Evolutionary conservation across 2,329 filamentous ascomycete genomes (phyloP).

Genomic region (Cryphonectria radicalis): DNA sequence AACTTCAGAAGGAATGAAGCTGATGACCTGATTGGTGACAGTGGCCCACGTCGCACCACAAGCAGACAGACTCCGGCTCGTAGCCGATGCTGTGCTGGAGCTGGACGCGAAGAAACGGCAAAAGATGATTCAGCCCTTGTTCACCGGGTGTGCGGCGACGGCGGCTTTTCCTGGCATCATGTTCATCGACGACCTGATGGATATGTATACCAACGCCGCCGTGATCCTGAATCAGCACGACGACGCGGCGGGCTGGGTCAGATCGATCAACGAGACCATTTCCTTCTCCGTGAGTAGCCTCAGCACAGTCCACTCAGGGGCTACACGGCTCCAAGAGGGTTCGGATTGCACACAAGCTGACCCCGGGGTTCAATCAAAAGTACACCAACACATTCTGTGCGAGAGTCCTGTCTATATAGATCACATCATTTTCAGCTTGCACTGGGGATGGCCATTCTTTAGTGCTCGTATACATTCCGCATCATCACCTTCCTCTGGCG

Average conservation of each 20-base stretch:
- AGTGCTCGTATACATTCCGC: too few relatives aligned
- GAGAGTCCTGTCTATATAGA: too few relatives aligned
- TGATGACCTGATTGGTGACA: neutral
- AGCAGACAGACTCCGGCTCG: conserved; percentile 32
- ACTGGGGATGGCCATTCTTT: too few relatives aligned
- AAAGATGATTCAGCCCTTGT: conserved; percentile 37
- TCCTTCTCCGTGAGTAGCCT: neutral
- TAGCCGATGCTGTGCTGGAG: conserved; percentile 37
- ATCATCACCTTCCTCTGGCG: neutral
- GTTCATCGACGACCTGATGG: conserved; percentile 44
- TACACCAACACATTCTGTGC: too few relatives aligned
- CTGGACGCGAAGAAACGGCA: conserved; percentile 34
- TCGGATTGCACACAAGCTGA: neutral
- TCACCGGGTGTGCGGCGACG: conserved; percentile 36
- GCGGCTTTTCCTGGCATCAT: conserved; percentile 38
- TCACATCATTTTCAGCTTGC: too few relatives aligned
- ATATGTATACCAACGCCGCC: conserved; percentile 41
- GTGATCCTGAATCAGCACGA: conserved; percentile 40
- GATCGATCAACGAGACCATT: neutral
- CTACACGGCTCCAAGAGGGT: neutral
- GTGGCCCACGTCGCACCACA: conserved; percentile 32
- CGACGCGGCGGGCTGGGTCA: conserved; percentile 25
- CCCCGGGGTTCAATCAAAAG: neutral
- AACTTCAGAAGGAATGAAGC: neutral
- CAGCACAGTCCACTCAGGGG: neutral